These are phyloP conservation scores for Leccinum solheimii DNA, from an alignment of 1,284 basidiomycete genomes.

Conservation along the genomic window DNA sequence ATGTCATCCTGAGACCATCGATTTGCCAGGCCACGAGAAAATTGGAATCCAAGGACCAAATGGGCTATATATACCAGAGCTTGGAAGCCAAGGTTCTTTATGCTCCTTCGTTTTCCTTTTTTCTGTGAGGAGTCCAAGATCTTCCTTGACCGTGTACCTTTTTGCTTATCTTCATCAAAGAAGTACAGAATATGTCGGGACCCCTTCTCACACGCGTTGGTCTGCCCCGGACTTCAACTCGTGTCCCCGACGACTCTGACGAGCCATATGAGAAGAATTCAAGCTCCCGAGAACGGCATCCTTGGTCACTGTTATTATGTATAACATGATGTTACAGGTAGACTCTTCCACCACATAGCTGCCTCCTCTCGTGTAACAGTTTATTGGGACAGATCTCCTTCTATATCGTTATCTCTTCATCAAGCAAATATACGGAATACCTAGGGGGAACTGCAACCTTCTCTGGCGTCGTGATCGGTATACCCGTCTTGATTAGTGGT, in stretches of 20 bases:
- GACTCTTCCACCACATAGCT: not conserved
- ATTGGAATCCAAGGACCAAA: too few species aligned
- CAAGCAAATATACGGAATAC: constrained; percentile 59
- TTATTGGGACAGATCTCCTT: constrained; percentile 51
- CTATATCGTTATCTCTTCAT: constrained; percentile 68
- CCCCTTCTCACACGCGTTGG: not conserved
- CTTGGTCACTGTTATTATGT: constrained; percentile 42
- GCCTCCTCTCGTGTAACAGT: not conserved
- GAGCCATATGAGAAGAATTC: constrained; percentile 39
- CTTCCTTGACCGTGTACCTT: not conserved
- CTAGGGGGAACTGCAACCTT: constrained; percentile 67
- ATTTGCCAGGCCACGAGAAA: too few species aligned
- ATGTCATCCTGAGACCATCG: too few species aligned
- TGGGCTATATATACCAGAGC: not conserved
- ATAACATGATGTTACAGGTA: constrained; percentile 50
- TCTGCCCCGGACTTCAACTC: not conserved
- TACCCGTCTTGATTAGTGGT: constrained; percentile 42
- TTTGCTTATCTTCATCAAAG: not conserved
- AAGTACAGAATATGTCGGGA: not conserved
- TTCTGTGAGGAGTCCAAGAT: not conserved
- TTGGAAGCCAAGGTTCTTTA: not conserved
- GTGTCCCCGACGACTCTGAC: not conserved
- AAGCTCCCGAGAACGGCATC: constrained; percentile 47
- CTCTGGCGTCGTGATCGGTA: constrained; percentile 68
- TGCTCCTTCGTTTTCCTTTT: not conserved